Evolutionary conservation across 2,329 filamentous ascomycete genomes (phyloP), one percentile per base, ranked within the genome.

Genomic region (Fusarium secorum): DNA sequence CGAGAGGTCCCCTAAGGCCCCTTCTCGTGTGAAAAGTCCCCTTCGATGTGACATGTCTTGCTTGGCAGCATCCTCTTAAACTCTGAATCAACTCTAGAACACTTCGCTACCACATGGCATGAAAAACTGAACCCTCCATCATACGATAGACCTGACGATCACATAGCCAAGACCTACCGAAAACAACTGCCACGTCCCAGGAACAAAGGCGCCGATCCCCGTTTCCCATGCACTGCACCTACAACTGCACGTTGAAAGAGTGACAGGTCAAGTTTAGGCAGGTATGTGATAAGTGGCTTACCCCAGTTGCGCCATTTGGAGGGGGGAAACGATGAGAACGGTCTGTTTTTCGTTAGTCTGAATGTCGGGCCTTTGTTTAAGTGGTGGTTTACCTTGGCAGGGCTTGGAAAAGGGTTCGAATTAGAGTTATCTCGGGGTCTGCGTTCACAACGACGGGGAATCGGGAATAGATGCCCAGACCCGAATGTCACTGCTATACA

Each of bases 201-300:
- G 49, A 35, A 22, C 45, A 46, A n/a, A 20, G 11, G 15, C n/a
- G 61, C 11, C 20, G 46, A 66, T 66, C 63, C 24, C 61, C 63
- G 61, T 66, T 65, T 28, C 5, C 10, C 18, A 44, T 20, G 33
- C 8, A 41, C 14, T 24, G 10, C 20, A 10, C 20, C 20, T n/a
- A 17, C 20, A 46, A 22, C 22, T 48, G 8, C 4, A 26, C 45
- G 45, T 48, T 30, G 28, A 17, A 10, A 28, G 4, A 46, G 26
- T 28, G 32, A 57, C 33, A 24, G 10, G n/a, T 44, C 48, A 63
- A 20, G 11, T 35, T 22, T 36, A 5, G 24, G 4, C 26, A 49
- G 64, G 42, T 66, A 66, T 66, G 48, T 49, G 64, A 66, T 45
- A 38, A n/a, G 55, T 54, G 62, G 54, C 55, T 8, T 20, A 22